Percentiles rank a stretch among this genome's conserved stretches.
phyloP scores from a whole-genome alignment of 2,329 filamentous ascomycete species.

The Chaetomium globosum region DNA sequence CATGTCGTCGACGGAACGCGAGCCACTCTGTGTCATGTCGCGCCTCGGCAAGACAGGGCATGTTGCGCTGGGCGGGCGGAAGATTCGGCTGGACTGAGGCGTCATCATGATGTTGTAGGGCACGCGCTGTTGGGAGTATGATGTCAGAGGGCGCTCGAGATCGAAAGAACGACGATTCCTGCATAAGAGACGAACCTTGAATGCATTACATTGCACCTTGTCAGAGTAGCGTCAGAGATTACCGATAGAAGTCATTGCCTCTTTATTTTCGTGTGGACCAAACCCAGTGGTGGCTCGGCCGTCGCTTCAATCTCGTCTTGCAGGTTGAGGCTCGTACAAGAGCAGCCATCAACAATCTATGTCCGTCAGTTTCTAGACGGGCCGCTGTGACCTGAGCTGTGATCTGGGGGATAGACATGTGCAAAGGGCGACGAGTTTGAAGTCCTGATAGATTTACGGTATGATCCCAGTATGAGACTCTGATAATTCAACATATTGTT shows the following conservation, averaged over 20 bases:
- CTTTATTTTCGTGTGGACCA: not conserved
- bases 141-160: not conserved
- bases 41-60: conserved; percentile 60
- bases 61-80: conserved; percentile 59
- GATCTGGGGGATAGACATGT: not conserved
- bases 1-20: conserved; percentile 77
- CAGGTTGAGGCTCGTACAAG: not conserved
- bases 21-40: conserved; percentile 85
- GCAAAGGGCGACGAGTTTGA: not conserved
- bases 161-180: not conserved
- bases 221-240: not conserved
- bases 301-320: not conserved
- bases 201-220: not conserved
- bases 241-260: conserved; percentile 16
- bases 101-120: not conserved
- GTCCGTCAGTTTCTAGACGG: too few species aligned
- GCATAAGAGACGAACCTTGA: not conserved
- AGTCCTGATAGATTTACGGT: not conserved
- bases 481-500: not conserved
- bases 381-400: not conserved
- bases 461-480: not conserved
- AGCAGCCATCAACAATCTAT: not conserved
- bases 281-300: not conserved
- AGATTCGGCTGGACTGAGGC: conserved; percentile 44
- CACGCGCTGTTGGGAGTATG: not conserved